Base-by-base conservation (phyloP, 2,329 filamentous ascomycete species). In the Alternaria conjuncta region DNA sequence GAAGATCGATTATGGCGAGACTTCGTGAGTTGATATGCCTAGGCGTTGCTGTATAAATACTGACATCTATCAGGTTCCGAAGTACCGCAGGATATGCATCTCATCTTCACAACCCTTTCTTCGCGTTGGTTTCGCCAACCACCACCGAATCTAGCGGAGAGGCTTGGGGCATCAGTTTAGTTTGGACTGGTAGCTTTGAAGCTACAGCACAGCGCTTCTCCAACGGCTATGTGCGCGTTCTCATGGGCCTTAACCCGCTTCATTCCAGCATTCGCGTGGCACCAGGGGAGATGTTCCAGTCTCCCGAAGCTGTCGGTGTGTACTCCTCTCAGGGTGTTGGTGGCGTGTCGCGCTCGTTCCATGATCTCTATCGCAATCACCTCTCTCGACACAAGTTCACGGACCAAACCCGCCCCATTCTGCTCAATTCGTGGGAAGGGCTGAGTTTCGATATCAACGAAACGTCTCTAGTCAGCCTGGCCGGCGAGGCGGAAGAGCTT, bases 381-480 rank as follows among this genome's bases (percentile, higher is more conserved):
- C 82, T 90, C 53, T 87, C 89, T 63, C 80, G 85, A 70, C 86
- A 85, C 75, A 85, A 88, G 62, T 84, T 85, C 65, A 87, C 84
- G 10, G 80, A 81, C 9, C 77, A 84, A 67, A 82, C 82, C 11
- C 84, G 84, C 0, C 89, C 88, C 0, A 81, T 85, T 0, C 76
- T 91, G 46, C 82, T 90, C 21, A 91, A 91, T 73, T 89, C 87
- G 41, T 91, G 89, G 89, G 89, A 91, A 71, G 88, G 88, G 0
- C 79, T 90, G 0, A 82, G 82, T 13, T 89, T 88, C 68, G 77
- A 89, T 66, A 87, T 85, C 74, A 87, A 90, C 67, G 80, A 87
- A 53, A 84, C 80, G 13, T 85, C 82, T 0, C 84, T 90, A 30
- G 84, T 87, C 28, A 79, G 81, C 0, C 80, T 90, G 0, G 88